Evolutionary conservation across 2,329 filamentous ascomycete genomes (phyloP), one percentile per base, ranked within the genome.

Genomic region (Diaporthe eres): DNA sequence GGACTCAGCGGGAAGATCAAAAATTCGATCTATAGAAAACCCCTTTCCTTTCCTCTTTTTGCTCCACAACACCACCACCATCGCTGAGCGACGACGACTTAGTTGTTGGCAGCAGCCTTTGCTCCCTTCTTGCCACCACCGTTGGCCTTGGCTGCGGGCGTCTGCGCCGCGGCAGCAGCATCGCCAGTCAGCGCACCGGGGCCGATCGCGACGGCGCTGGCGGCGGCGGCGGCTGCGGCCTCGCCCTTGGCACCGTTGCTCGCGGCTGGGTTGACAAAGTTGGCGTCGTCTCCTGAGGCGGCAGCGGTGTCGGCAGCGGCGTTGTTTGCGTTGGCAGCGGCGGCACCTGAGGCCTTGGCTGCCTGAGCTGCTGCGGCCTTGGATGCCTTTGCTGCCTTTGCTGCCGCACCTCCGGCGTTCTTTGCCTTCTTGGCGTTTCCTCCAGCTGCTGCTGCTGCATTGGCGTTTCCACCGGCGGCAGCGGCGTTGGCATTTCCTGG

Each of bases 221-320:
- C 79, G 7, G 75, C 75, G 8, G 57, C 53, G 6, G 53, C 63
- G 0, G 75, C 75, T 1, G 75, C 75, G 12, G 75, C 75, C 12
- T 53, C 31, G 15, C 71, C 75, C 28, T 53, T 55, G 22, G 71
- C 25, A 4, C 72, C 72, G 60, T 76, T 57, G 75, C 75, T 71
- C 15, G 74, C 72, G n/a, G 71, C 72, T 3, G 65, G 25, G 65
- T 77, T 76, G 6, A 74, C 68, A 49, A 68, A 47, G 25, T 65
- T 13, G 57, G 58, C 58, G 49, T 65, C 85, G 3, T 87, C 86
- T 7, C 84, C 85, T 77, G 88, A 85, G 68, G 87, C 87, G 60
- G 87, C 86, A 76, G 87, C 84, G 70, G 82, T 83, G 67, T 80
- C 79, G 4, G 85, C 85, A 78, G 87, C 85, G 68, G 86, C 87